Conservation (phyloP, 257 asterid genomes). For the Solanum etuberosum region DNA sequence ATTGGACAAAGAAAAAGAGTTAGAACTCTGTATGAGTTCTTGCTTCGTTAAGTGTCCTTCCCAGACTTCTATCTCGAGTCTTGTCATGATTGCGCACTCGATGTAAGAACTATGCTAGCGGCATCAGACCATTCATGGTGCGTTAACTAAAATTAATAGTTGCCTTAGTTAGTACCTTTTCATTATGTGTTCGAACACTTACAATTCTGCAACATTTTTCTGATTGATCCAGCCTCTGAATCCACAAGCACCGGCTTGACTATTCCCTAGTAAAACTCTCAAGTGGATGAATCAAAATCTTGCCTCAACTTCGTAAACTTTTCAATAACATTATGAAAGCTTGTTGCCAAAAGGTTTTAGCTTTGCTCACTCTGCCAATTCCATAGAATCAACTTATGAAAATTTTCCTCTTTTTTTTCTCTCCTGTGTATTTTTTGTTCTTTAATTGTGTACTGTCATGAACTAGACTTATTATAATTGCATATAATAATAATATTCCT, state of each 20-base stretch:
- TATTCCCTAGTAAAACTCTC: not conserved
- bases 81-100: not conserved
- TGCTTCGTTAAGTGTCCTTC: not conserved
- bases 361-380: not conserved
- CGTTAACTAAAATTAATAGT: not conserved
- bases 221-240: not conserved
- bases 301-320: not conserved
- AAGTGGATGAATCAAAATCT: not conserved
- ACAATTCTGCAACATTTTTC: not conserved
- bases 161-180: not conserved
- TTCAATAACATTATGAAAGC: not conserved
- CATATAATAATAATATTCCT: not conserved
- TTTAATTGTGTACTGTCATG: not conserved
- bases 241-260: not conserved
- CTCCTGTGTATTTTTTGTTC: not conserved
- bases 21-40: not conserved
- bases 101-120: not conserved
- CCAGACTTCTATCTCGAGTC: not conserved
- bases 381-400: not conserved
- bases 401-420: not conserved
- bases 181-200: not conserved
- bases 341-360: not conserved
- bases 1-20: not conserved
- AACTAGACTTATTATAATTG: not conserved
- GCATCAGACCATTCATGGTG: not conserved